Conservation (phyloP, 2,329 filamentous ascomycete genomes). For the Pestalotiopsis sp. region DNA sequence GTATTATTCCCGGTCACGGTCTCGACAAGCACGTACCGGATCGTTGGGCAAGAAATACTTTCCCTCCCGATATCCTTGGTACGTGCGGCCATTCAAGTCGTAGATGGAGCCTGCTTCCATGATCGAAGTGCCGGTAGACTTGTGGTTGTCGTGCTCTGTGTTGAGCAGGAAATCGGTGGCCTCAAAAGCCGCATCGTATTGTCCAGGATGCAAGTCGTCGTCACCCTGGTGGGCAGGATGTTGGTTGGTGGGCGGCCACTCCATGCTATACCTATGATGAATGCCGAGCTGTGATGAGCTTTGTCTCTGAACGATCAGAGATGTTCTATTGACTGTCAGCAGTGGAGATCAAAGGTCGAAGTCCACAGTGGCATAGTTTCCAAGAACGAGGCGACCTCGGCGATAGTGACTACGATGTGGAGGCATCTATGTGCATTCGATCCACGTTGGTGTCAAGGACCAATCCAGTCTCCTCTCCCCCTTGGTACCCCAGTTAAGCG, state of each 20-base stretch:
- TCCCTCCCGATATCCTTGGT: slow-evolving; percentile 8
- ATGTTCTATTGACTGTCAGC: no score
- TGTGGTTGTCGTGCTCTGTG: background rate
- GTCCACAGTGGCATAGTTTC: no score
- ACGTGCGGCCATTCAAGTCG: slow-evolving; percentile 1
- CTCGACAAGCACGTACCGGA: background rate
- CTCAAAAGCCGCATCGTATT: background rate
- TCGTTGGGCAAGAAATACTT: slow-evolving; percentile 13
- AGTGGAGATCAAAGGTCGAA: no score
- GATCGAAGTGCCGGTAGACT: background rate
- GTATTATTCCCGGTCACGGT: no score
- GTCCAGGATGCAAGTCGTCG: background rate
- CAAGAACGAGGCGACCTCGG: background rate
- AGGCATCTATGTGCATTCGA: background rate
- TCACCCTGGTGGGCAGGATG: background rate
- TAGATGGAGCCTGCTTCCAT: slow-evolving; percentile 3
- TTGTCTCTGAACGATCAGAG: no score
- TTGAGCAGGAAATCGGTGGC: background rate
- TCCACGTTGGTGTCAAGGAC: background rate
- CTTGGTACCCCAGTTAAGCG: background rate
- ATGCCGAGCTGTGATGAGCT: no score
- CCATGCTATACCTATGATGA: background rate
- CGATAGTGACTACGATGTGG: background rate
- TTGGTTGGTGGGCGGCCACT: background rate
- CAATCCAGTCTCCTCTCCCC: background rate